Conservation (phyloP, 2,329 filamentous ascomycete genomes). For the Cladosporium colombiae region DNA sequence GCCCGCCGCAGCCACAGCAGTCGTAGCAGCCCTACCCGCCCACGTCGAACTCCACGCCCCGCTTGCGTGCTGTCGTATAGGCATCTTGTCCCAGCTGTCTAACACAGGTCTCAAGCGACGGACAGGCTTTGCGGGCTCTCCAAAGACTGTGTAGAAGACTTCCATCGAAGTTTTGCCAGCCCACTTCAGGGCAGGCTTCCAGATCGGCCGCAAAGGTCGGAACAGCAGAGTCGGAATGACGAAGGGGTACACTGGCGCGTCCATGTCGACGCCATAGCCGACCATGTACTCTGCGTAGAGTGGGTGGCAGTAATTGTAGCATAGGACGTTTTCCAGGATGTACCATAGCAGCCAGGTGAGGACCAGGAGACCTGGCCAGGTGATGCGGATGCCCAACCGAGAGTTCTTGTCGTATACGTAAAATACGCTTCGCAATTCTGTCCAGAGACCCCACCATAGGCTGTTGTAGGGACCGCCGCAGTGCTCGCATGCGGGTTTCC, state of each 20-base stretch:
- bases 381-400: conserved; percentile 37
- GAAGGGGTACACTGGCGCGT: conserved; percentile 57
- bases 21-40: conserved; percentile 26
- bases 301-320: conserved; percentile 51
- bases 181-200: conserved; percentile 36
- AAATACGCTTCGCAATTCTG: conserved; percentile 34
- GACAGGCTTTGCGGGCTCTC: not conserved
- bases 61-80: not conserved
- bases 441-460: conserved; percentile 33
- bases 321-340: conserved; percentile 35
- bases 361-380: conserved; percentile 43
- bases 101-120: not conserved
- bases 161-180: not conserved
- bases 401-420: conserved; percentile 28
- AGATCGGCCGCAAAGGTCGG: conserved; percentile 40
- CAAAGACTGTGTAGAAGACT: conserved; percentile 16
- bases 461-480: conserved; percentile 32
- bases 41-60: conserved; percentile 16
- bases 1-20: conserved; percentile 14
- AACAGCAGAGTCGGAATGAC: conserved; percentile 58
- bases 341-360: conserved; percentile 51
- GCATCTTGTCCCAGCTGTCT: conserved; percentile 17
- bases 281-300: conserved; percentile 50
- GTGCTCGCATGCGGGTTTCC: conserved; percentile 25
- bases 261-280: conserved; percentile 52